phyloP scores from a whole-genome alignment of 2,329 filamentous ascomycete species.

The Fusarium continuum region DNA sequence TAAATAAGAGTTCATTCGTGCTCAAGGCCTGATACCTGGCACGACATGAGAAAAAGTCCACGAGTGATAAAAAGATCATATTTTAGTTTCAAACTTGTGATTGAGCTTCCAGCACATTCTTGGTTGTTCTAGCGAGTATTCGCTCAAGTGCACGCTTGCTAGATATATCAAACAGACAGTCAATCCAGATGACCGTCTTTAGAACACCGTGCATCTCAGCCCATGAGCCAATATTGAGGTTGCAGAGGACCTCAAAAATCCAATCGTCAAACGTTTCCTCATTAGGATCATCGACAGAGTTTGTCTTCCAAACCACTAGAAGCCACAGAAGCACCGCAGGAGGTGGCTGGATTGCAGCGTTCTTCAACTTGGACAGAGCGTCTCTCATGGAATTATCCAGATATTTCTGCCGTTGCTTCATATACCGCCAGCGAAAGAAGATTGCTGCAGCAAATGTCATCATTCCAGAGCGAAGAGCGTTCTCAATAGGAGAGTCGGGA shows the following conservation, averaged over 20 bases:
- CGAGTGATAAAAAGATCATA: too few species aligned
- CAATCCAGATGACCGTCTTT: slow-evolving; percentile 30
- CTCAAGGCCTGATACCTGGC: too few species aligned
- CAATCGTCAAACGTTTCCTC: neutral
- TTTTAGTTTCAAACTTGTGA: neutral
- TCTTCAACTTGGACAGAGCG: neutral
- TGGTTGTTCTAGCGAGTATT: neutral
- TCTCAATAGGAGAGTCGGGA: neutral
- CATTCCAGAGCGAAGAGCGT: slow-evolving; percentile 26
- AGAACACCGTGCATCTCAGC: neutral
- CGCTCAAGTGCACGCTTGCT: neutral
- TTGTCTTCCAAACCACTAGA: slow-evolving; percentile 5
- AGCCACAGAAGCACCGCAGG: slow-evolving; percentile 14
- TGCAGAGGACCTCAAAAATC: neutral
- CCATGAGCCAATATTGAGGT: slow-evolving; percentile 8
- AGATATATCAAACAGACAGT: slow-evolving; percentile 6
- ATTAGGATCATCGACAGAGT: fast-evolving
- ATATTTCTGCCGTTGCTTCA: slow-evolving; percentile 20
- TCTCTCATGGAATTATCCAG: slow-evolving; percentile 1
- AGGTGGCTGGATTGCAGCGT: neutral
- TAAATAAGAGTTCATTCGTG: too few species aligned
- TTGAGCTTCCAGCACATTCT: neutral
- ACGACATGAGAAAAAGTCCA: too few species aligned
- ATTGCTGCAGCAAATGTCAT: slow-evolving; percentile 10
- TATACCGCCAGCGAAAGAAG: slow-evolving; percentile 33